phyloP scores from a whole-genome alignment of 2,329 filamentous ascomycete genomes.

The Akanthomyces lecanii region DNA sequence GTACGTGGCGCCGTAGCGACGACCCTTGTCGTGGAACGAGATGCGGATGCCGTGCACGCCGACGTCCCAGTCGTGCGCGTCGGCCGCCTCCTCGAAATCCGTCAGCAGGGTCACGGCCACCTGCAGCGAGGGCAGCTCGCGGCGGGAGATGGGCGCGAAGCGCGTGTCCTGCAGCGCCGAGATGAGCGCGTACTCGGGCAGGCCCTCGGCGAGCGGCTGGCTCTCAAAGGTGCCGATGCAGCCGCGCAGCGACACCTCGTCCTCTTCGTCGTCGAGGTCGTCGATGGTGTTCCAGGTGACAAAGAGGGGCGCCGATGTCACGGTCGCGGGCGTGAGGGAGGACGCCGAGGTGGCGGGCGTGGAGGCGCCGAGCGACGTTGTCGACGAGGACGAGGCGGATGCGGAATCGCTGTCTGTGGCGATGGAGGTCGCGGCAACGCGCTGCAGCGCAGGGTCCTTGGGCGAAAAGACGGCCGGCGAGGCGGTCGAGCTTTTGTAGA shows the following conservation, averaged over 20 bases:
- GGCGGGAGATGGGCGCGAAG: conserved; percentile 51
- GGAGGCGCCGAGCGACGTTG: conserved; percentile 31
- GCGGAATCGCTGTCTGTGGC: conserved; percentile 24
- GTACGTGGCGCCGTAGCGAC: conserved; percentile 81
- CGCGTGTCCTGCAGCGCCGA: conserved; percentile 64
- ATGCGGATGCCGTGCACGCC: conserved; percentile 86
- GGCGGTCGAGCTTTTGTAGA: conserved; percentile 29
- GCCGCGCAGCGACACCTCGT: conserved; percentile 70
- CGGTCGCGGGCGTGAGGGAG: conserved; percentile 26
- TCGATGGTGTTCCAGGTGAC: conserved; percentile 85
- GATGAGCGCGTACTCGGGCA: conserved; percentile 77
- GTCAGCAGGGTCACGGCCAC: conserved; percentile 78
- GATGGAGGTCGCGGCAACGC: conserved; percentile 32
- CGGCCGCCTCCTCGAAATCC: conserved; percentile 71
- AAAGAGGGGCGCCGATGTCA: conserved; percentile 69
- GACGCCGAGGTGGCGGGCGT: conserved; percentile 41
- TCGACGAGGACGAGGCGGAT: conserved; percentile 36
- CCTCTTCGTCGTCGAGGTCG: conserved; percentile 30
- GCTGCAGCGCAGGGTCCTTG: conserved; percentile 41
- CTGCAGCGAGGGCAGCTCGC: conserved; percentile 55
- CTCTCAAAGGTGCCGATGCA: conserved; percentile 95
- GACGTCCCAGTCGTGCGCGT: conserved; percentile 79
- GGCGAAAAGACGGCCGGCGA: conserved; percentile 21
- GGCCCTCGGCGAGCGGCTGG: conserved; percentile 66
- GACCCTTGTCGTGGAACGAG: conserved; percentile 69